Percentiles rank a stretch among this genome's conserved stretches.
Conservation (phyloP, 768 basidiomycete genomes). For the Solioccasus polychromus region DNA sequence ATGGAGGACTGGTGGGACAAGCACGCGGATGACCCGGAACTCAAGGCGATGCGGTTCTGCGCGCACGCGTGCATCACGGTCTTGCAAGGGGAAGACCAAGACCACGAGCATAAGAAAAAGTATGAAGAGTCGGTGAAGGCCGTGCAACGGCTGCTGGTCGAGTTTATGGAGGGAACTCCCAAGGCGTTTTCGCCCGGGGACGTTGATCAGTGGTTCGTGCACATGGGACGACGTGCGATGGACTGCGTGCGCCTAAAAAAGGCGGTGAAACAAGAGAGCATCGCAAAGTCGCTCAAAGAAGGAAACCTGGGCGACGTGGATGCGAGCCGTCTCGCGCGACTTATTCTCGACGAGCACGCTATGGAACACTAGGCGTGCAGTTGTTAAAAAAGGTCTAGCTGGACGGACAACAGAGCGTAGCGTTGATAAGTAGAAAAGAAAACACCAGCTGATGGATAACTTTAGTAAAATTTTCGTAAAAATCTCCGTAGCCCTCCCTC, state of each 20-base stretch:
- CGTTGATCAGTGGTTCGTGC: conserved; percentile 12
- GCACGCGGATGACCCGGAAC: conserved; percentile 11
- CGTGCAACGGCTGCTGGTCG: conserved; percentile 12
- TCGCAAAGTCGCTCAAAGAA: conserved; percentile 13
- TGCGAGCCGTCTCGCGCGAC: no score
- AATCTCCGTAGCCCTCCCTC: no score
- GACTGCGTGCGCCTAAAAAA: conserved; percentile 5
- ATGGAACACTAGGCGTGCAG: no score
- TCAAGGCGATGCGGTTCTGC: conserved; percentile 10
- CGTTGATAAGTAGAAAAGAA: no score
- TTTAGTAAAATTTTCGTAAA: no score
- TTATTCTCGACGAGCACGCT: no score
- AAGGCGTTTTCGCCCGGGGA: conserved; percentile 12
- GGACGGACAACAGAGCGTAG: no score
- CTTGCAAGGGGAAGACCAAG: conserved; percentile 17
- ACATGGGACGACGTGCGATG: conserved; percentile 14
- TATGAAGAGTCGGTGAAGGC: conserved; percentile 14
- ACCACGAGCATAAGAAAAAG: conserved; percentile 17
- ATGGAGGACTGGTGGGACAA: conserved; percentile 36
- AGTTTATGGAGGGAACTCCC: not conserved
- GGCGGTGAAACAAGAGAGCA: conserved; percentile 8
- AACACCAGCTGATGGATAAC: no score
- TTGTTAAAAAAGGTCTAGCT: no score
- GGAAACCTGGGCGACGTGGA: not conserved
- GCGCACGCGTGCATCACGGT: conserved; percentile 32